phyloP scores from a whole-genome alignment of 257 asterid species.

The Capsicum chinense region DNA sequence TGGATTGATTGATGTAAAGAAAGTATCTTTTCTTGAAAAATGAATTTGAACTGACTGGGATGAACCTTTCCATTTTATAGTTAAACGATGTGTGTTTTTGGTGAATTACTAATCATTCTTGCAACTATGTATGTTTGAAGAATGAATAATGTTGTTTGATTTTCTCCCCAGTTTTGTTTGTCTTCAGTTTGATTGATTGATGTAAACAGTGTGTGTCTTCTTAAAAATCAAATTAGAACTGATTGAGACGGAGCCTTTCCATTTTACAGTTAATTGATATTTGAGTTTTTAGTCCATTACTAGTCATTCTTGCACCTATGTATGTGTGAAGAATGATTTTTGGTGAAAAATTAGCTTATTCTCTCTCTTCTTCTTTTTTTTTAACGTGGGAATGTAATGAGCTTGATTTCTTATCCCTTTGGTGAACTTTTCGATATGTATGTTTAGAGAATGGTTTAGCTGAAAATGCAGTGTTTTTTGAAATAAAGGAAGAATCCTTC shows the following conservation, averaged over 20 bases:
- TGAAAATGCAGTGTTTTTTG: neutral
- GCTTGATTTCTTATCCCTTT: neutral
- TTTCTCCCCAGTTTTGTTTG: too few relatives aligned
- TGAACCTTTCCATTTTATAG: too few relatives aligned
- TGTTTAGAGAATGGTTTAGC: neutral
- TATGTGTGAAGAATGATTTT: neutral
- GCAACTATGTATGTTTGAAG: too few relatives aligned
- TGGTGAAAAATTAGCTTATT: conserved; percentile 52
- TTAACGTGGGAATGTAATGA: neutral
- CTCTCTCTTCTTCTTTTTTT: neutral
- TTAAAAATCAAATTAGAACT: neutral
- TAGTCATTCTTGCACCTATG: neutral
- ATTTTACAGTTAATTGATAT: neutral
- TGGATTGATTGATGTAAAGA: too few relatives aligned
- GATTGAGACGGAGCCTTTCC: neutral
- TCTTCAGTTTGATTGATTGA: too few relatives aligned
- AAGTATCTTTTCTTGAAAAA: too few relatives aligned
- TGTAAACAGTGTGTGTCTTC: too few relatives aligned
- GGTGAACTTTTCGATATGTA: neutral
- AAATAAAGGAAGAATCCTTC: neutral
- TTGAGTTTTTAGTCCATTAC: neutral
- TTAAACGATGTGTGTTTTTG: neutral
- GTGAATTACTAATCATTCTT: neutral
- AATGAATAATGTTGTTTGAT: too few relatives aligned
- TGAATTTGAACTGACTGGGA: too few relatives aligned